A percentile compares a stretch with the other conserved stretches of the same genome.
Conservation (phyloP, 768 basidiomycete genomes). For the Phaffia australis region DNA sequence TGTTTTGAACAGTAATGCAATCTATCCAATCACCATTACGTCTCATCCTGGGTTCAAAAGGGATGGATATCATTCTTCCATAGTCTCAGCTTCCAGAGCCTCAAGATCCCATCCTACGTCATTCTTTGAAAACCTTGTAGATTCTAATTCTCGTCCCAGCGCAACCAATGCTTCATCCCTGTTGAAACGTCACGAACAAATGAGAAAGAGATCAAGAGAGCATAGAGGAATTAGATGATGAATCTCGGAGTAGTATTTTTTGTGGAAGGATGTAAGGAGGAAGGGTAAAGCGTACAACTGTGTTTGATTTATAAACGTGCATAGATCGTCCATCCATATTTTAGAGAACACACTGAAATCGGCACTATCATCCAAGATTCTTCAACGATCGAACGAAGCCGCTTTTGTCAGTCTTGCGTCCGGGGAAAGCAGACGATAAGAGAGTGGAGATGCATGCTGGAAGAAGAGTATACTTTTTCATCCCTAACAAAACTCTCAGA, state of each 20-base stretch:
- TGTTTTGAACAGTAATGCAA: no score
- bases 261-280: no score
- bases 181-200: slow-evolving; percentile 15
- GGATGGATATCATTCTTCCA: not conserved
- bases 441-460: no score
- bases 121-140: slow-evolving; percentile 45
- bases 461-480: slow-evolving; percentile 42
- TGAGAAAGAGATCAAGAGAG: not conserved
- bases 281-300: slow-evolving; percentile 48
- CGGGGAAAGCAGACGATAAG: no score
- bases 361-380: slow-evolving; percentile 66
- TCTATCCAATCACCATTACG: no score
- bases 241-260: not conserved
- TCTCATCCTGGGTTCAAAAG: no score
- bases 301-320: slow-evolving; percentile 59
- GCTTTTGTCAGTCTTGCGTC: no score
- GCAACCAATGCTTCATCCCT: slow-evolving; percentile 52
- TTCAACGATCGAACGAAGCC: no score
- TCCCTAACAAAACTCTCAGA: slow-evolving; percentile 56
- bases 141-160: slow-evolving; percentile 44
- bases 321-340: slow-evolving; percentile 76
- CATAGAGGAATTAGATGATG: not conserved
- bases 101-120: slow-evolving; percentile 62
- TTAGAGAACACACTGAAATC: slow-evolving; percentile 82
- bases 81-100: slow-evolving; percentile 46